phyloP scores from a whole-genome alignment of 139 green algal species.

The Monoraphidium neglectum region DNA sequence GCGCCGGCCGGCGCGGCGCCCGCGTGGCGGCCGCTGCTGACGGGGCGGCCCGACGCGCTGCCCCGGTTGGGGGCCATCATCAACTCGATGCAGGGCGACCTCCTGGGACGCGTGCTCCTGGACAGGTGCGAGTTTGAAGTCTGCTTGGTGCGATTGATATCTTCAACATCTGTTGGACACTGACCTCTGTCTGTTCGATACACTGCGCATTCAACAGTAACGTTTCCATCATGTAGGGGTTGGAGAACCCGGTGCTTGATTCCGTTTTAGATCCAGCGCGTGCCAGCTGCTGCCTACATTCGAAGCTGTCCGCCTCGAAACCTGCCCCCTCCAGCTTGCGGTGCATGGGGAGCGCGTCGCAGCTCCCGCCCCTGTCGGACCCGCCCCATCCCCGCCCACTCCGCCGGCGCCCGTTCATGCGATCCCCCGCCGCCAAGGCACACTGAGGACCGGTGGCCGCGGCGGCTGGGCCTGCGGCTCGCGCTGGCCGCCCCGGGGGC shows the following conservation, averaged over 20 bases:
- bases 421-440: conserved; percentile 8
- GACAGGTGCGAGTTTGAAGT: conserved; percentile 26
- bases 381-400: too few relatives aligned
- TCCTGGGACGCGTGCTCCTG: conserved; percentile 48
- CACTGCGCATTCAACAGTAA: too few relatives aligned
- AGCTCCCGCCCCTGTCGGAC: too few relatives aligned
- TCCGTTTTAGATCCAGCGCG: neutral
- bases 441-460: conserved; percentile 16
- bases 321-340: neutral
- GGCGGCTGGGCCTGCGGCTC: conserved; percentile 3
- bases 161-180: neutral
- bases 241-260: neutral
- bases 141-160: neutral
- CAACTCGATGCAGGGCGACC: conserved; percentile 44
- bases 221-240: too few relatives aligned
- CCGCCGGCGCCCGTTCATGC: too few relatives aligned
- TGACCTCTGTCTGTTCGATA: too few relatives aligned
- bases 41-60: conserved; percentile 29
- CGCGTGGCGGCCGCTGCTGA: conserved; percentile 28
- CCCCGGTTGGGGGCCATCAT: conserved; percentile 39
- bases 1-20: too few relatives aligned
- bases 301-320: neutral
- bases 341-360: too few relatives aligned
- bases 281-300: neutral
- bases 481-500: neutral